Evolutionary conservation across 1,139 yeast genomes (phyloP), one percentile per base, ranked within the genome.

Genomic region (Meyerozyma carpophila): DNA sequence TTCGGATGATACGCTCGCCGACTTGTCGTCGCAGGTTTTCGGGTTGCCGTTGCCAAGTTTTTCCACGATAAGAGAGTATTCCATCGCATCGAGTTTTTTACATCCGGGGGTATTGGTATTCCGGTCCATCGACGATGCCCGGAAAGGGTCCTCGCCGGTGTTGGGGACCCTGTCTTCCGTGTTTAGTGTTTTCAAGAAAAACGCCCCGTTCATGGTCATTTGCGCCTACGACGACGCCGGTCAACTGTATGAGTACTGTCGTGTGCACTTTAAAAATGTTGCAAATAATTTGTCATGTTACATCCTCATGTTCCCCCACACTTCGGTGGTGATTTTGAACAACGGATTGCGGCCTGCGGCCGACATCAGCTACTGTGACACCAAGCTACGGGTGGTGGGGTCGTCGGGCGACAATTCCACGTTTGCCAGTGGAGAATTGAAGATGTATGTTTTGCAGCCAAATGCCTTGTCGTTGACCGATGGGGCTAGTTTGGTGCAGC

Each of bases 331-430:
- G 7, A 37, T 66, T 9, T 48, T 62, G 41, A 55, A 65, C 46
- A 68, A 69, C 45, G 70, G 69, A 43, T 65, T 66, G 32, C 58
- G 56, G 37, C 74, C 75, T 1, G 60, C 63, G 10, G 68, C 65
- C 8, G 76, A 70, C 47, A 57, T 66, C 28, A 45, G 51, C 25
- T 61, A 58, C 51, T 53, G 56, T 32, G 54, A 51, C 28, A 60
- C 70, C 24, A 65, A 65, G 43, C 52, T 70, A 25, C 55, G 76
- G 26, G 53, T 67, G 3, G 45, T 51, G 32, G 75, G 75, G 0
- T 60, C 66, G 1, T 60, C 72, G 3, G 73, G 73, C 0, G 64
- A 69, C 3, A 55, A 71, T 1, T 66, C 75, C 8, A 66, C 73
- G 1, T 68, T 69, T 47, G 73, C 73, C 8, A 65, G 61, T 42